Evolutionary conservation across 495 filamentous ascomycete species (phyloP), one percentile per base, ranked within the genome.

Genomic region (Filosporella fistucella): DNA sequence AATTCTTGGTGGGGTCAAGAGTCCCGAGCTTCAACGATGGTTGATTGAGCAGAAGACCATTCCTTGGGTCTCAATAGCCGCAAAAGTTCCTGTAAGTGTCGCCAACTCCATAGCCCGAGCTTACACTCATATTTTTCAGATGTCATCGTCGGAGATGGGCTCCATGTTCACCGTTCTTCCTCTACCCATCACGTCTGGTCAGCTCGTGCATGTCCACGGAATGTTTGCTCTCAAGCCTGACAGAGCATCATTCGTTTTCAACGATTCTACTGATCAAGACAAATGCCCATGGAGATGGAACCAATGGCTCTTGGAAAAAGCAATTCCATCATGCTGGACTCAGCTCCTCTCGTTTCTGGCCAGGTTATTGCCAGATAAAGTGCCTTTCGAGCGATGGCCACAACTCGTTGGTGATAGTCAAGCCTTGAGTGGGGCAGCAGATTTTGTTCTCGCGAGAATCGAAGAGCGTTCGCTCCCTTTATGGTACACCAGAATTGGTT

Each of bases 181-280:
- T 11, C 51, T 72, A 18, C 66, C 68, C n/a, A 56, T 68, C 28
- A 17, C 32, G 18, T 64, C 57, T 3, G 54, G 61, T 7, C 68
- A 71, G 16, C 68, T 67, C 8, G 60, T 64, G 13, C 68, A 68
- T 34, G 63, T 72, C 5, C 68, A 72, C 36, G 69, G 67, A 2
- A 52, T 68, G 37, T 72, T 71, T 32, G 55, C 58, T 6, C 60
- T 71, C 25, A 60, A 65, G 1, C 64, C 69, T 0, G 69, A 72
- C 41, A 58, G 69, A 14, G 57, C 56, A 2, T 51, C 71, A 41
- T 59, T 63, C 52, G 47, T 49, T 6, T 52, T 52, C 16, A 54
- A 44, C 18, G 62, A 64, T 22, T 26, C 36, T 21, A 60, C 24
- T 41, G 46, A 20, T 43, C 56, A 64, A 37, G 52, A 65, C 30